Evolutionary conservation across 495 filamentous ascomycete species (phyloP).

Genomic region (Aspergillus mulundensis): DNA sequence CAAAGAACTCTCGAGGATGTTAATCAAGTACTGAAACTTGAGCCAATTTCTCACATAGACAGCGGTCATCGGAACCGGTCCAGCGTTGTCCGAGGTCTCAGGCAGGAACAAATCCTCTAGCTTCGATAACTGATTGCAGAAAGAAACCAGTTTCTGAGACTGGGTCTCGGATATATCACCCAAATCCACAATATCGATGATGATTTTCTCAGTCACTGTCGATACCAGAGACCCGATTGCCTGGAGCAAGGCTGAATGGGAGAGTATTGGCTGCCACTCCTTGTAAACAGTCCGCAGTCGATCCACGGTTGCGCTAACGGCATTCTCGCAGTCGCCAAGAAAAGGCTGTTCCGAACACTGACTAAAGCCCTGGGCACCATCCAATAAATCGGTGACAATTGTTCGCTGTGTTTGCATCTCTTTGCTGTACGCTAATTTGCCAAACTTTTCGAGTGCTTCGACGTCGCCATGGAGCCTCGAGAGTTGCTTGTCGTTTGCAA

Average conservation of each 20-base stretch:
- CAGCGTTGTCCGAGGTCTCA: conserved; percentile 33
- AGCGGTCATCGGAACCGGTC: conserved; percentile 59
- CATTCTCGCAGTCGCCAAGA: conserved; percentile 62
- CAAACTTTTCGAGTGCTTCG: conserved; percentile 69
- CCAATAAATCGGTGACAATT: conserved; percentile 78
- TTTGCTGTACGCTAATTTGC: conserved; percentile 75
- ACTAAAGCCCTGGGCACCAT: conserved; percentile 64
- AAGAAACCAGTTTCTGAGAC: conserved; percentile 68
- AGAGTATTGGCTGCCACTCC: conserved; percentile 77
- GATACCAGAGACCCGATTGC: conserved; percentile 77
- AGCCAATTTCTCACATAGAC: conserved; percentile 83
- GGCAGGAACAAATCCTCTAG: conserved; percentile 75
- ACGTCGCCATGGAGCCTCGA: conserved; percentile 66
- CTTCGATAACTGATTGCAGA: conserved; percentile 66
- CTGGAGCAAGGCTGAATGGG: conserved; percentile 77
- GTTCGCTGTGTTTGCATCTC: conserved; percentile 86
- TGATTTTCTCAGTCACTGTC: conserved; percentile 74
- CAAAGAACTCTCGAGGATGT: conserved; percentile 85
- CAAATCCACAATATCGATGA: conserved; percentile 82
- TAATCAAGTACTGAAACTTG: conserved; percentile 80
- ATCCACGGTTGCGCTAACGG: conserved; percentile 63
- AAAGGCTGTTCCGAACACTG: conserved; percentile 60
- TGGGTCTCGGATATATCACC: conserved; percentile 82
- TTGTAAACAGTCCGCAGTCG: conserved; percentile 64
- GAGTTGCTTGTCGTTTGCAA: conserved; percentile 45